These are phyloP conservation scores for Starmerella floricola DNA, from an alignment of 805 yeast genomes.

Conservation along the genomic window DNA sequence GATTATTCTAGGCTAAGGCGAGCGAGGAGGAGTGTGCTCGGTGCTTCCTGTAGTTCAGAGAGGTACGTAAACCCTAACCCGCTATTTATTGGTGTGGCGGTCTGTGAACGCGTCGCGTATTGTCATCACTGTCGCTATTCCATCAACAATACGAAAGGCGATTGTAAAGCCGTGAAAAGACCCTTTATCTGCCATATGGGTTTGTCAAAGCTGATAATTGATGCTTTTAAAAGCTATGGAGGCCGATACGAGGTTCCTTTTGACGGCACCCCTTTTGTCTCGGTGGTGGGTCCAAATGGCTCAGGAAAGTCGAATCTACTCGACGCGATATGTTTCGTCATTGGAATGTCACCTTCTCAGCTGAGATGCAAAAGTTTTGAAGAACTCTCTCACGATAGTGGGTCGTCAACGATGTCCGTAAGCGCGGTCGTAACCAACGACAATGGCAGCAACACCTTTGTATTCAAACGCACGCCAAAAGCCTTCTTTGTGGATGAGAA, in stretches of 20 bases:
- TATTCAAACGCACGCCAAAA: constrained; percentile 14
- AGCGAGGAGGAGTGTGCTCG: too few relatives aligned
- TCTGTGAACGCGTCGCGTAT: background rate
- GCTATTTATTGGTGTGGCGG: too few relatives aligned
- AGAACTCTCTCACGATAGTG: constrained; percentile 62
- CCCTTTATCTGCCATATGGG: too few relatives aligned
- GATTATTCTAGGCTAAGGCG: too few relatives aligned
- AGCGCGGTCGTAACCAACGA: constrained; percentile 13
- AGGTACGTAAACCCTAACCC: too few relatives aligned
- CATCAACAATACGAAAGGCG: background rate
- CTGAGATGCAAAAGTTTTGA: constrained; percentile 60
- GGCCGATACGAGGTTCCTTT: constrained; percentile 69
- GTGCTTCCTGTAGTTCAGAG: too few relatives aligned
- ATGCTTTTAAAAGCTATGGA: constrained; percentile 79
- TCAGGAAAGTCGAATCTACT: constrained; percentile 95
- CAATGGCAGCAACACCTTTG: background rate
- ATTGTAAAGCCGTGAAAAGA: too few relatives aligned
- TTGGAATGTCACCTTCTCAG: constrained; percentile 68
- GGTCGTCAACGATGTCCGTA: too few relatives aligned
- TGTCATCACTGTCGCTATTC: background rate
- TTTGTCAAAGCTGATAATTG: background rate
- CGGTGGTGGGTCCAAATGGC: constrained; percentile 97
- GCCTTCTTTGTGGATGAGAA: constrained; percentile 13
- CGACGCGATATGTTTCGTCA: constrained; percentile 92
- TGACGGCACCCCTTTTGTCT: constrained; percentile 57